Conservation (phyloP, 2,329 filamentous ascomycete species). For the Penicillium sp. region DNA sequence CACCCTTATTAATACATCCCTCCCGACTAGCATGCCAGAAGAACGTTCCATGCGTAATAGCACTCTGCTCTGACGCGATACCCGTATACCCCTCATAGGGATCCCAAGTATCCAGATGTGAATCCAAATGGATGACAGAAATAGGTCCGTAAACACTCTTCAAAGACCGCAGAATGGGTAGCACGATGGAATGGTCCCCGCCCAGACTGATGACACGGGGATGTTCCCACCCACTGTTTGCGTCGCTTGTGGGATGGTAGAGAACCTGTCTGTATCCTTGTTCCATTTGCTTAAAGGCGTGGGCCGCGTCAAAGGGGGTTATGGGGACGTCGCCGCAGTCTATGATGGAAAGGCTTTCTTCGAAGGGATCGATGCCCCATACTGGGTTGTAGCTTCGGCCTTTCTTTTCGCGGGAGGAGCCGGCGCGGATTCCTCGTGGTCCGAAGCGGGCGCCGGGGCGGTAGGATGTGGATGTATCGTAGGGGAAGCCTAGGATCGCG, state of each 20-base stretch:
- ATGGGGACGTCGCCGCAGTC: slow-evolving; percentile 33
- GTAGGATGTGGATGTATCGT: slow-evolving; percentile 34
- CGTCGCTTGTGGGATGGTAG: slow-evolving; percentile 12
- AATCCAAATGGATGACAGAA: slow-evolving; percentile 29
- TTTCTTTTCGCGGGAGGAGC: slow-evolving; percentile 29
- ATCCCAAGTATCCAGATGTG: slow-evolving; percentile 31
- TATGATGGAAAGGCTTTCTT: slow-evolving; percentile 19
- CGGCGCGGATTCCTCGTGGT: slow-evolving; percentile 32
- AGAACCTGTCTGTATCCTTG: slow-evolving; percentile 20
- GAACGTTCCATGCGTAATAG: slow-evolving; percentile 29
- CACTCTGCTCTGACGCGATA: slow-evolving; percentile 21
- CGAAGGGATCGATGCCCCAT: slow-evolving; percentile 29
- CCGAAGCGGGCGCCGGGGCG: slow-evolving; percentile 34
- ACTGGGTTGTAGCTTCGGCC: slow-evolving; percentile 29
- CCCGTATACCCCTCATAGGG: slow-evolving; percentile 25
- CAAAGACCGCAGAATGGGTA: slow-evolving; percentile 26
- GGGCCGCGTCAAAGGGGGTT: slow-evolving; percentile 25
- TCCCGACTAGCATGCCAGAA: slow-evolving; percentile 28
- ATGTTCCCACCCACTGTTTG: slow-evolving; percentile 11
- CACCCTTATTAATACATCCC: slow-evolving; percentile 24
- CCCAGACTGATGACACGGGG: slow-evolving; percentile 22
- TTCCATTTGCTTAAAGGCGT: slow-evolving; percentile 29
- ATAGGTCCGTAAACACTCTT: slow-evolving; percentile 24
- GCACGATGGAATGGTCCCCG: slow-evolving; percentile 26
- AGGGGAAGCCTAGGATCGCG: slow-evolving; percentile 34